Evolutionary conservation across 352 stramenopile species (phyloP), one percentile per base, ranked within the genome.

Genomic region (Phytophthora chlamydospora): DNA sequence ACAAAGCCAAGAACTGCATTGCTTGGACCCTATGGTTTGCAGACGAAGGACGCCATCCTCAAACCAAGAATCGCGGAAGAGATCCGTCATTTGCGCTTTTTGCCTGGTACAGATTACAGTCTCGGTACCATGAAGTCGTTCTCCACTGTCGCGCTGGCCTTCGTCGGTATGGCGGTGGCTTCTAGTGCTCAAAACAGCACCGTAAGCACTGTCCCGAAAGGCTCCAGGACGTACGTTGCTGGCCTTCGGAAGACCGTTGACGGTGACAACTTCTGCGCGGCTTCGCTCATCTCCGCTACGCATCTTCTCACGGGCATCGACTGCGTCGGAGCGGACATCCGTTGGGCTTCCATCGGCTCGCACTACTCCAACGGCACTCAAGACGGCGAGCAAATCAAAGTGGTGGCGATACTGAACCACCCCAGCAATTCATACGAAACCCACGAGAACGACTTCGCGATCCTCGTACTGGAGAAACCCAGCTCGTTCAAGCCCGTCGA

Each of bases 361-460:
- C 68, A 85, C 69, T 88, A 71, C 61, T 5, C 70, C 8, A 78
- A 61, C 33, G 76, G 76, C 43, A 66, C 54, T 8, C 47, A 53
- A 14, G 66, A 85, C 41, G 72, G 74, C 14, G 69, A 83, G 52
- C 68, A 65, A 32, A 80, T 87, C 38, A 51, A 59, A 8, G 66
- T 88, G 8, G 45, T 71, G 16, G 62, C 54, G n/a, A 16, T 65
- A 2, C 66, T 61, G 1, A 64, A 57, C n/a, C 77, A 89, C 61
- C 76, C 78, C 2, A 68, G 61, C 17, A 83, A 63, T 53, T 47
- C 40, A 32, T 50, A 19, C 41, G 11, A 31, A 10, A 49, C 12
- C 29, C 64, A 52, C 11, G 32, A 39, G 6, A 61, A 71, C 19
- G 82, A 91, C 57, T 75, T 83, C 49, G 35, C 73, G 4, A 53